Conservation (phyloP, 2,329 filamentous ascomycete species). For the Aspergillus hortae region DNA sequence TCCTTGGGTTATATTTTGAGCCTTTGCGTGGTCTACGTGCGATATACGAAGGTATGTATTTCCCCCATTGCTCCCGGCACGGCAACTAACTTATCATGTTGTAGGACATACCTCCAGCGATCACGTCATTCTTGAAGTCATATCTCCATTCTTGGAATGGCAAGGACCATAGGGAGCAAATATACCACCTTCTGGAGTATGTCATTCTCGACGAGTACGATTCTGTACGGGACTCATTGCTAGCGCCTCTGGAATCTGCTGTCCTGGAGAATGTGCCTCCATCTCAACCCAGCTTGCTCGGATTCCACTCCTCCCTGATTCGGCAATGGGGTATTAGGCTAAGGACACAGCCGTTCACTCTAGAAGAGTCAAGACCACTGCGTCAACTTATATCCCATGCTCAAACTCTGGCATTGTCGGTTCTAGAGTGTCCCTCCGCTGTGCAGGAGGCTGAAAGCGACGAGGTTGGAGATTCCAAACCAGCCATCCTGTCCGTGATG, state of each 20-base stretch:
- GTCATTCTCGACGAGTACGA: slow-evolving; percentile 27
- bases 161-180: slow-evolving; percentile 46
- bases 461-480: slow-evolving; percentile 15
- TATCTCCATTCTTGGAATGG: slow-evolving; percentile 65
- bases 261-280: slow-evolving; percentile 36
- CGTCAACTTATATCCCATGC: slow-evolving; percentile 51
- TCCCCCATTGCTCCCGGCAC: not conserved
- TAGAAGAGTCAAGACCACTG: slow-evolving; percentile 28
- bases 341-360: slow-evolving; percentile 22
- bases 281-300: slow-evolving; percentile 59
- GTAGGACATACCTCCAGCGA: slow-evolving; percentile 31
- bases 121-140: slow-evolving; percentile 38
- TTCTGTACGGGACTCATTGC: slow-evolving; percentile 34
- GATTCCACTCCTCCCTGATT: slow-evolving; percentile 65
- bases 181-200: slow-evolving; percentile 33
- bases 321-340: slow-evolving; percentile 48
- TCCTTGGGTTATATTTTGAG: slow-evolving; percentile 34
- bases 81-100: slow-evolving; percentile 8
- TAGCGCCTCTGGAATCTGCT: slow-evolving; percentile 40
- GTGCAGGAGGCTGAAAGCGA: slow-evolving; percentile 9
- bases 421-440: slow-evolving; percentile 53
- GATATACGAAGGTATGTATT: slow-evolving; percentile 35
- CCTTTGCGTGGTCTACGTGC: slow-evolving; percentile 32
- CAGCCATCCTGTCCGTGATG: slow-evolving; percentile 53
- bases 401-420: slow-evolving; percentile 53